These are phyloP conservation scores for Sporothrix schenckii DNA, from an alignment of 2,329 filamentous ascomycete species.

Conservation along the genomic window DNA sequence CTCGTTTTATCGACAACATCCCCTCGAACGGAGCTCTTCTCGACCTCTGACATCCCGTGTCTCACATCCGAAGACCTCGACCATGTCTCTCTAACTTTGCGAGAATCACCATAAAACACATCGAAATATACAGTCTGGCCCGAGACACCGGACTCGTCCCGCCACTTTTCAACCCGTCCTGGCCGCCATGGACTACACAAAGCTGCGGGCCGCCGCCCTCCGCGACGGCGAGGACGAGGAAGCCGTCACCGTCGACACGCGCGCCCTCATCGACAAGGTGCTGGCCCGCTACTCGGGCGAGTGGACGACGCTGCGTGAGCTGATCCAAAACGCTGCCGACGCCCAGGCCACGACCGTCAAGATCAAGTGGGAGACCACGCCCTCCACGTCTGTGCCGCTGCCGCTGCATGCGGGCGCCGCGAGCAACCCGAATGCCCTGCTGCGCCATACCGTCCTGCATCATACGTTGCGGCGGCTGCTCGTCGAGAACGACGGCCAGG, in stretches of 20 bases:
- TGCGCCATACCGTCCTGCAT: conserved; percentile 82
- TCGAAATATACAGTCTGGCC: neutral
- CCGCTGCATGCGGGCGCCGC: conserved; percentile 58
- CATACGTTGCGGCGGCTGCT: conserved; percentile 86
- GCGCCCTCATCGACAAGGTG: conserved; percentile 96
- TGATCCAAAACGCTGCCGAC: conserved; percentile 98
- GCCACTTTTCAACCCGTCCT: neutral
- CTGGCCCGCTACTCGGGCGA: conserved; percentile 95
- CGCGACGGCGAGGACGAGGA: conserved; percentile 87
- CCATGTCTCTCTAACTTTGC: neutral
- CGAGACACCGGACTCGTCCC: neutral
- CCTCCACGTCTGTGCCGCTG: conserved; percentile 77
- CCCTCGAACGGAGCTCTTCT: neutral
- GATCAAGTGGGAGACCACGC: conserved; percentile 88
- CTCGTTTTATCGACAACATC: neutral
- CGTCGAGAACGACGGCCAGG: conserved; percentile 87
- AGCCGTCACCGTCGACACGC: conserved; percentile 95
- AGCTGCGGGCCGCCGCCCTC: conserved; percentile 84
- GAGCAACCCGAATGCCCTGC: conserved; percentile 43
- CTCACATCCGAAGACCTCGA: conserved; percentile 7
- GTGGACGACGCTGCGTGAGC: conserved; percentile 85
- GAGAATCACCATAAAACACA: neutral
- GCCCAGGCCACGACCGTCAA: conserved; percentile 86
- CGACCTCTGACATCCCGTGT: conserved; percentile 15
- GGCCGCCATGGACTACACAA: conserved; percentile 66